Evolutionary conservation across 1,284 basidiomycete species (phyloP).

Genomic region (Ustilago crameri): DNA sequence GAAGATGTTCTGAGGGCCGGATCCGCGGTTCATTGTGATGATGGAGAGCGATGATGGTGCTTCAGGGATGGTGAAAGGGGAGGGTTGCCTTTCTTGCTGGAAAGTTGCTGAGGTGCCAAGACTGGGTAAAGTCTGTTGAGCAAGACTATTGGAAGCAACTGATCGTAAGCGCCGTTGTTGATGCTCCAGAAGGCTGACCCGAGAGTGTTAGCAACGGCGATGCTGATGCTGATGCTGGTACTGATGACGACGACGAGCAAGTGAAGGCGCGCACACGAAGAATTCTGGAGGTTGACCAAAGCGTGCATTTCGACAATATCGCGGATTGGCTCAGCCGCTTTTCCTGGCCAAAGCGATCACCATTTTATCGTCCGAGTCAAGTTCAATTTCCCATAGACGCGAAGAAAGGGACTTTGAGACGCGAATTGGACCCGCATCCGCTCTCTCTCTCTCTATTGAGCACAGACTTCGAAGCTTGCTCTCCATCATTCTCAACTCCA

Average conservation of each 20-base stretch:
- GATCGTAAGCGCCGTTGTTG: not conserved
- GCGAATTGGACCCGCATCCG: slow-evolving; percentile 9
- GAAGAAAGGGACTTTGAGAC: no score
- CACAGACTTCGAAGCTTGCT: slow-evolving; percentile 14
- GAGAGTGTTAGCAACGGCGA: no score
- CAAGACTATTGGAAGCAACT: not conserved
- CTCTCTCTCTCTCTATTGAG: not conserved
- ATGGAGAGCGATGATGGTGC: not conserved
- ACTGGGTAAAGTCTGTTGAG: not conserved
- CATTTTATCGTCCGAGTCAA: slow-evolving; percentile 35
- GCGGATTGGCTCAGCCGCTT: slow-evolving; percentile 35
- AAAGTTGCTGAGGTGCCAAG: not conserved
- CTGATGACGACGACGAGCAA: slow-evolving; percentile 4
- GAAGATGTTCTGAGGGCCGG: slow-evolving; percentile 54
- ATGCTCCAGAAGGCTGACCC: no score
- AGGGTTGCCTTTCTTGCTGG: not conserved
- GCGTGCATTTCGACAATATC: slow-evolving; percentile 21
- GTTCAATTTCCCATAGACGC: slow-evolving; percentile 12
- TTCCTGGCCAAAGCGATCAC: no score
- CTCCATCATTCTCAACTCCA: not conserved
- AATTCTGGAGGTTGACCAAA: slow-evolving; percentile 28
- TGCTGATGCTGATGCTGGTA: slow-evolving; percentile 1
- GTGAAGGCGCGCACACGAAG: slow-evolving; percentile 8
- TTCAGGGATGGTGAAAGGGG: not conserved
- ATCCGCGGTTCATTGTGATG: slow-evolving; percentile 42